These are phyloP conservation scores for Termitomyces bulborhizus DNA, from an alignment of 768 basidiomycete genomes.

Conservation along the genomic window DNA sequence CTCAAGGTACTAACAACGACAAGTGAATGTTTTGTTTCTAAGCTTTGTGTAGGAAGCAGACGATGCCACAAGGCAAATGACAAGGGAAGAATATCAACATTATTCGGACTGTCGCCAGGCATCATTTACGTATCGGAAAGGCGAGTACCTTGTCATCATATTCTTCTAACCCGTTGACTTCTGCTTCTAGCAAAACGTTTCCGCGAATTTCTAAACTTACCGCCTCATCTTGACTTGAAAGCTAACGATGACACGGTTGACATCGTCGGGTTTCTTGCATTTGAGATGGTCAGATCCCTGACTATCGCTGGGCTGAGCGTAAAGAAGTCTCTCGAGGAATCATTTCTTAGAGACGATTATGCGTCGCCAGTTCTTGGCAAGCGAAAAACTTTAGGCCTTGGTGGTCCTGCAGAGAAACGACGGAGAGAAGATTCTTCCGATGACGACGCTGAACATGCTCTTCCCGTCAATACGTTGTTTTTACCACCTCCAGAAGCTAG, in stretches of 20 bases:
- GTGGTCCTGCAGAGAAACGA: conserved; percentile 45
- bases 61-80: conserved; percentile 93
- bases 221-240: conserved; percentile 79
- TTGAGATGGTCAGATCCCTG: conserved; percentile 94
- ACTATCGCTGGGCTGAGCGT: conserved; percentile 84
- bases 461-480: conserved; percentile 71
- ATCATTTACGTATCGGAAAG: conserved; percentile 95
- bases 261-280: conserved; percentile 94
- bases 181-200: conserved; percentile 78
- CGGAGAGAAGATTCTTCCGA: conserved; percentile 59
- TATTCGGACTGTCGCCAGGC: conserved; percentile 97
- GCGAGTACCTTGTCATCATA: conserved; percentile 30
- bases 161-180: background rate
- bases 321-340: conserved; percentile 73
- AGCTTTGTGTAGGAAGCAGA: conserved; percentile 72
- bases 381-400: conserved; percentile 47
- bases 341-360: conserved; percentile 60
- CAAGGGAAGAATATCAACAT: conserved; percentile 93
- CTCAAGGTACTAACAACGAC: conserved; percentile 46
- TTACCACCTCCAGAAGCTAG: conserved; percentile 77
- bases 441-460: conserved; percentile 51
- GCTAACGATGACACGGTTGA: conserved; percentile 93
- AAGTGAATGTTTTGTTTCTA: background rate
- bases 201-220: conserved; percentile 88
- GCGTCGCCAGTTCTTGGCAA: conserved; percentile 63